Evolutionary conservation across 2,329 filamentous ascomycete genomes (phyloP).

Genomic region (Epichloe sylvatica): DNA sequence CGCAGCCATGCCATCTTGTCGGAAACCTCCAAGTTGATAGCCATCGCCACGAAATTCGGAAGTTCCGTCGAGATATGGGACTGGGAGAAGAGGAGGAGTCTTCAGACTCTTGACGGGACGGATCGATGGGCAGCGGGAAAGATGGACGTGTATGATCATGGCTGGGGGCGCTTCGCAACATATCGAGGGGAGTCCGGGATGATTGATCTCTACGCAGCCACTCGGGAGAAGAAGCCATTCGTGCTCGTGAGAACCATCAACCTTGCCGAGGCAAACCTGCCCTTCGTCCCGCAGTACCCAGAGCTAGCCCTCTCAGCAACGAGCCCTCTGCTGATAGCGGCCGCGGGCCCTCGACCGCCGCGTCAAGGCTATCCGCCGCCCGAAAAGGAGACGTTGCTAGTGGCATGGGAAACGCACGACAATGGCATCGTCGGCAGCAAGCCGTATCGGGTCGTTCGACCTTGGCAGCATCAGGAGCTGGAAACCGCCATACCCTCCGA

Average conservation of each 20-base stretch:
- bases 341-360: constrained; percentile 25
- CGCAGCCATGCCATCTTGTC: constrained; percentile 28
- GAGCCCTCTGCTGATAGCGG: constrained; percentile 24
- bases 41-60: constrained; percentile 26
- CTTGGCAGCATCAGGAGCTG: constrained; percentile 25
- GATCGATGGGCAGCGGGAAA: constrained; percentile 25
- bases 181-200: constrained; percentile 18
- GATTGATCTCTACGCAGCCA: constrained; percentile 21
- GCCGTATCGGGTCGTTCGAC: constrained; percentile 23
- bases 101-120: constrained; percentile 23
- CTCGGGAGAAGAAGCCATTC: constrained; percentile 24
- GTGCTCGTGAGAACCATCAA: constrained; percentile 21
- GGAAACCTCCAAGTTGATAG: constrained; percentile 23
- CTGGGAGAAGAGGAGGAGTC: constrained; percentile 25
- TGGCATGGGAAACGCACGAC: constrained; percentile 25
- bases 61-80: constrained; percentile 26
- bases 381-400: constrained; percentile 23
- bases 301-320: constrained; percentile 27
- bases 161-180: constrained; percentile 20
- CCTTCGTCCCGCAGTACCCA: constrained; percentile 24
- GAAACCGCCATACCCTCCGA: constrained; percentile 25
- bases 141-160: constrained; percentile 21
- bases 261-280: constrained; percentile 20
- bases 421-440: constrained; percentile 12
- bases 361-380: constrained; percentile 23